phyloP scores from a whole-genome alignment of 2,329 filamentous ascomycete species.

The Incumbomyces delicatus region DNA sequence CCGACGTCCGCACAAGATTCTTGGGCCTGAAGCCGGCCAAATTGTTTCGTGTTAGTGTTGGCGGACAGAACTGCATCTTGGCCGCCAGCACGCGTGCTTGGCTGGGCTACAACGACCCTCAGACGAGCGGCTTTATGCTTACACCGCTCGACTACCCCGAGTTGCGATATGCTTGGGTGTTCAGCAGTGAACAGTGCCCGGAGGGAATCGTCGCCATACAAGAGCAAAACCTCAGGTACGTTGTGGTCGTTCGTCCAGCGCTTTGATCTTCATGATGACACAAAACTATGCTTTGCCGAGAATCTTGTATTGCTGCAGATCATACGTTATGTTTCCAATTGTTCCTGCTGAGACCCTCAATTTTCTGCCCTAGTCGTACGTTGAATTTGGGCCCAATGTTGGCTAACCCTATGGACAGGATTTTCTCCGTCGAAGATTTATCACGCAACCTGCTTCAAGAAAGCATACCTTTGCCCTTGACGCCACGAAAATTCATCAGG shows the following conservation, averaged over 20 bases:
- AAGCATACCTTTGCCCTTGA: constrained; percentile 77
- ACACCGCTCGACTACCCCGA: constrained; percentile 82
- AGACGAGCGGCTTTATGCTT: constrained; percentile 79
- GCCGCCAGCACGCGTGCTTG: constrained; percentile 90
- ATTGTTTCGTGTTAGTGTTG: constrained; percentile 81
- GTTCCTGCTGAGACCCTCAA: constrained; percentile 78
- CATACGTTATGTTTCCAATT: constrained; percentile 60
- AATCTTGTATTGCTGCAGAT: constrained; percentile 36
- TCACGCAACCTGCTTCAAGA: constrained; percentile 79
- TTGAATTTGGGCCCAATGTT: neutral
- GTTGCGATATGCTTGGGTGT: constrained; percentile 91
- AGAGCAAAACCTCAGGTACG: constrained; percentile 75
- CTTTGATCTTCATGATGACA: constrained; percentile 50
- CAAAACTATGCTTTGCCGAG: constrained; percentile 34
- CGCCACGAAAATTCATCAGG: constrained; percentile 75
- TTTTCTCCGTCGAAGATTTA: constrained; percentile 82
- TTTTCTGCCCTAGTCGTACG: constrained; percentile 7
- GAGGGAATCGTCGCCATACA: constrained; percentile 93
- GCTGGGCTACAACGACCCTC: constrained; percentile 84
- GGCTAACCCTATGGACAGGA: constrained; percentile 41
- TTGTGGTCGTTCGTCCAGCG: constrained; percentile 23
- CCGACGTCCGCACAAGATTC: constrained; percentile 89
- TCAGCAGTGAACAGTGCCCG: constrained; percentile 86
- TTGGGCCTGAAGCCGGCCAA: constrained; percentile 83
- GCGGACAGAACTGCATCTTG: constrained; percentile 73